These are phyloP conservation scores for Colletotrichum sp. DNA, from an alignment of 2,329 filamentous ascomycete species.

Conservation along the genomic window DNA sequence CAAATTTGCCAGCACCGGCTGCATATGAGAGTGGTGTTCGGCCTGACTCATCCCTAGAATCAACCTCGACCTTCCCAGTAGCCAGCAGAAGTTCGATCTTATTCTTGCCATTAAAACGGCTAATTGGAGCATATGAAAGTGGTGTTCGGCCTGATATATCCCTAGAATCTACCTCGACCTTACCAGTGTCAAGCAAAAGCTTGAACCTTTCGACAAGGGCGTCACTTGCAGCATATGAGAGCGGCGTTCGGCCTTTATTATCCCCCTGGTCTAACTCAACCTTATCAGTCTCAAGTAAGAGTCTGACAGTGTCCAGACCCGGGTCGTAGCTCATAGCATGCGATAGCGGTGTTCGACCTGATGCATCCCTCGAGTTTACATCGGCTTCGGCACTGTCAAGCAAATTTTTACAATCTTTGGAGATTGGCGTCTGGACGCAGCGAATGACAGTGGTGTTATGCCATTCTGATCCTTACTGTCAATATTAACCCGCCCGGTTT, in stretches of 20 bases:
- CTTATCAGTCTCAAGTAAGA: too few relatives aligned
- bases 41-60: not conserved
- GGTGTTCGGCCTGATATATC: not conserved
- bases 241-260: not conserved
- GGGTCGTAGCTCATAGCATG: not conserved
- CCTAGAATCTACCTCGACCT: too few relatives aligned
- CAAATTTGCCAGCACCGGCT: too few relatives aligned
- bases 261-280: too few relatives aligned
- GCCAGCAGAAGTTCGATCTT: not conserved
- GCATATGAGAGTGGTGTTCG: too few relatives aligned
- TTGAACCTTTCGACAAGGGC: accelerated
- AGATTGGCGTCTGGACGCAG: too few relatives aligned
- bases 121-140: not conserved
- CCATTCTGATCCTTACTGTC: not conserved
- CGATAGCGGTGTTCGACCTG: not conserved
- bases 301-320: not conserved
- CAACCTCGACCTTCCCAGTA: not conserved
- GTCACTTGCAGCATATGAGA: not conserved
- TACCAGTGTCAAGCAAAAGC: too few relatives aligned
- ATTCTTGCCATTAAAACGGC: not conserved
- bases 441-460: not conserved
- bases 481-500: not conserved
- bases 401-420: not conserved
- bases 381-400: not conserved
- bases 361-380: not conserved